phyloP scores from a whole-genome alignment of 352 stramenopile species.

The Globisporangium solare region DNA sequence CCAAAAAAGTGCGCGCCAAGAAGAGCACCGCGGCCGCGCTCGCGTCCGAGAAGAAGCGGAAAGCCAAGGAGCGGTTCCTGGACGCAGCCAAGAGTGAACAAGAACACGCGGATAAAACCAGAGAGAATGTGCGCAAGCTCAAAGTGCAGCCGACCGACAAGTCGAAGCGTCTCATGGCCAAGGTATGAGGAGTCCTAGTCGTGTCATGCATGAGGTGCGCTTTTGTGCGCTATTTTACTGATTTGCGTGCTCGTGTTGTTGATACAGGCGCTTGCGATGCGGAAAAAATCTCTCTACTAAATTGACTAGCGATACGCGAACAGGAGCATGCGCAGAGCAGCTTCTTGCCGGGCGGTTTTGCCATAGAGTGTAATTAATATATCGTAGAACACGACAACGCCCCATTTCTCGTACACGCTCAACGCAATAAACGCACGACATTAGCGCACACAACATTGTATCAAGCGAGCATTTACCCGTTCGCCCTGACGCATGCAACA shows the following conservation, averaged over 20 bases:
- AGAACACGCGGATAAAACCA: constrained; percentile 42
- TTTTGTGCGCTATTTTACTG: neutral
- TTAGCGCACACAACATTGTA: too few relatives aligned
- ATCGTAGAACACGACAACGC: too few relatives aligned
- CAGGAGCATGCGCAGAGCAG: neutral
- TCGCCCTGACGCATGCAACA: too few relatives aligned
- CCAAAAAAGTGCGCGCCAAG: constrained; percentile 18
- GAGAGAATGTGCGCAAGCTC: constrained; percentile 63
- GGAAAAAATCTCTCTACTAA: constrained; percentile 36
- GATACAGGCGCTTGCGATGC: constrained; percentile 35
- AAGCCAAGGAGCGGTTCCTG: constrained; percentile 44
- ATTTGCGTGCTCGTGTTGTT: neutral
- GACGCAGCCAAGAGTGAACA: constrained; percentile 48
- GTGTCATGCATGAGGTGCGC: neutral
- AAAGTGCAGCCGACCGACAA: constrained; percentile 48
- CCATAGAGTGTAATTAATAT: too few relatives aligned
- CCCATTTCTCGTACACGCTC: too few relatives aligned
- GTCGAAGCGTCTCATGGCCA: constrained; percentile 59
- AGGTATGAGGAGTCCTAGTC: constrained; percentile 24
- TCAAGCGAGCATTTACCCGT: too few relatives aligned
- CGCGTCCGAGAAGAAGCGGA: constrained; percentile 11
- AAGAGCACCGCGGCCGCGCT: constrained; percentile 18
- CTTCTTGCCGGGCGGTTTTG: too few relatives aligned
- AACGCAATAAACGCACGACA: too few relatives aligned
- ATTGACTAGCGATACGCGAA: constrained; percentile 5